Conservation (phyloP, 495 filamentous ascomycete genomes). For the Aspergillus saccharolyticus region DNA sequence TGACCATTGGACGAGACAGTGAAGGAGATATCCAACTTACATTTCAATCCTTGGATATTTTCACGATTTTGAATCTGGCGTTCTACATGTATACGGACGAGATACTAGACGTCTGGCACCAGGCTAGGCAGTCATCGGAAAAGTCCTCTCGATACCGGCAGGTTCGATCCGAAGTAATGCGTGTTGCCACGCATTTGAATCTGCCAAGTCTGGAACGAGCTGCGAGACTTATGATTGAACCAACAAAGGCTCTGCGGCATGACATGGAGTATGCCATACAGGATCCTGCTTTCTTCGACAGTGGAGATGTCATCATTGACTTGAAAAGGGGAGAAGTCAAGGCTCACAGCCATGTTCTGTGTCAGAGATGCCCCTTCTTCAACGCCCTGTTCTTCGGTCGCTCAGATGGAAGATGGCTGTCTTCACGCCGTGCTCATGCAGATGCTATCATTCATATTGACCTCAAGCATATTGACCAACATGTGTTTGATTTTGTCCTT, state of each 20-base stretch:
- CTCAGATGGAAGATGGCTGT: conserved; percentile 77
- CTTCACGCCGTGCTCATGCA: conserved; percentile 52
- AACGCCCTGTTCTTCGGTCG: conserved; percentile 81
- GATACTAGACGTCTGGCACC: conserved; percentile 80
- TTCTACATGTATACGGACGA: conserved; percentile 78
- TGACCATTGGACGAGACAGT: conserved; percentile 51
- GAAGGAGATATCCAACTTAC: conserved; percentile 49
- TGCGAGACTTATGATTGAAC: conserved; percentile 64
- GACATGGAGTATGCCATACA: conserved; percentile 65
- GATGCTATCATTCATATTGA: conserved; percentile 66
- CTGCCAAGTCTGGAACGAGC: conserved; percentile 66
- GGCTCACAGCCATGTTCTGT: conserved; percentile 73
- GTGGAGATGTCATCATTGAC: conserved; percentile 71
- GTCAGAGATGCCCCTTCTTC: conserved; percentile 89
- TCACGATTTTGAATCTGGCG: conserved; percentile 71
- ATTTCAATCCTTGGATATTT: conserved; percentile 64
- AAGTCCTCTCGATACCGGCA: conserved; percentile 68
- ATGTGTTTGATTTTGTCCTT: conserved; percentile 73
- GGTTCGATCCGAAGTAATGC: conserved; percentile 79
- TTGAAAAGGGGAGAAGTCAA: conserved; percentile 60
- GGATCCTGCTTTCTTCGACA: conserved; percentile 63
- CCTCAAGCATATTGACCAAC: conserved; percentile 68
- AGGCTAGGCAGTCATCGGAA: conserved; percentile 54
- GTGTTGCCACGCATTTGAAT: conserved; percentile 59
- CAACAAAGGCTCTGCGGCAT: conserved; percentile 54